Conservation (phyloP, 2,329 filamentous ascomycete genomes). For the Pyrenochaeta sp. region DNA sequence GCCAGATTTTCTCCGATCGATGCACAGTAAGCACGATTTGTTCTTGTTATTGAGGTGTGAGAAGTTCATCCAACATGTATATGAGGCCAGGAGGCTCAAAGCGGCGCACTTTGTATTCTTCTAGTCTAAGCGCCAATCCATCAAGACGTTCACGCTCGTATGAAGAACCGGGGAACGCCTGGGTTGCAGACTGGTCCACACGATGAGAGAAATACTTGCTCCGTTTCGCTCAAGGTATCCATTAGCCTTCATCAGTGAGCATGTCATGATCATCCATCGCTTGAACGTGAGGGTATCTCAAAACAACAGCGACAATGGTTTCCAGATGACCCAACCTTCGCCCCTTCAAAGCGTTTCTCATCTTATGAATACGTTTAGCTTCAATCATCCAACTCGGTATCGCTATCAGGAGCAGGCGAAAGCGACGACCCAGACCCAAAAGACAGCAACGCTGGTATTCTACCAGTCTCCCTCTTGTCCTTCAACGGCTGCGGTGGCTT, state of each 20-base stretch:
- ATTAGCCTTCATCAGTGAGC: no score
- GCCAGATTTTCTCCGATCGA: not conserved
- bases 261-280: no score
- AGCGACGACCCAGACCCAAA: conserved; percentile 33
- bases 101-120: no score
- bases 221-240: no score
- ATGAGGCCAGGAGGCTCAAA: no score
- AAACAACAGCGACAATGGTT: not conserved
- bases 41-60: not conserved
- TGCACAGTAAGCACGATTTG: not conserved
- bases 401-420: conserved; percentile 33
- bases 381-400: conserved; percentile 19
- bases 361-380: not conserved
- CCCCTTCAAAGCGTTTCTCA: not conserved
- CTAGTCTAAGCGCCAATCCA: no score
- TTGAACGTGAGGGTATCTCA: not conserved
- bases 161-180: no score
- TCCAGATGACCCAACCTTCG: not conserved
- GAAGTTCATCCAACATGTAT: not conserved
- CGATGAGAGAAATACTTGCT: no score
- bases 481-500: conserved; percentile 17
- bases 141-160: no score
- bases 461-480: conserved; percentile 1
- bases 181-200: no score
- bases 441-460: conserved; percentile 17